phyloP scores from a whole-genome alignment of 176 grass and related monocot genomes.

The Chrysopogon serrulatus region DNA sequence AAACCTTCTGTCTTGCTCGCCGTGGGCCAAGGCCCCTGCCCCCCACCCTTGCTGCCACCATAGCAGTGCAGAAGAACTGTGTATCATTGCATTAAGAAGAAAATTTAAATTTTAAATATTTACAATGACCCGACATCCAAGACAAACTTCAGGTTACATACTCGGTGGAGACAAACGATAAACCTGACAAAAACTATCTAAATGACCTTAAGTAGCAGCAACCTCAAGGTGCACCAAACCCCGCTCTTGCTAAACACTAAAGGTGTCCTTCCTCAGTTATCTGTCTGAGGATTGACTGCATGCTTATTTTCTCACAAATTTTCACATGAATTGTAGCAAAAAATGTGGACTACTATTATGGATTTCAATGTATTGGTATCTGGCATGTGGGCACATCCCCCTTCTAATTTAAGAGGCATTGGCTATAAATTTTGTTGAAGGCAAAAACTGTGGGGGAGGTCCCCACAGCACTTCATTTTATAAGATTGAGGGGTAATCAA shows the following conservation, averaged over 20 bases:
- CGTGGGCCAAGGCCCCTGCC: no score
- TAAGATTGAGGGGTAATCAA: no score
- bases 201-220: not conserved
- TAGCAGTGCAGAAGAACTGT: not conserved
- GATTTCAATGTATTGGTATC: not conserved
- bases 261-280: not conserved
- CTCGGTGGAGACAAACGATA: not conserved
- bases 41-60: no score
- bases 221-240: not conserved
- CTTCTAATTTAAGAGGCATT: not conserved
- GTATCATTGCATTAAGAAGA: no score
- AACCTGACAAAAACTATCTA: not conserved
- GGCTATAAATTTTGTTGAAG: not conserved
- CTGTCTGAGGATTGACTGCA: not conserved
- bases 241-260: not conserved
- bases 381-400: not conserved
- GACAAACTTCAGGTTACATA: not conserved
- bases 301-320: not conserved
- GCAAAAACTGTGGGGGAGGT: no score
- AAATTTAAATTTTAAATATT: not conserved
- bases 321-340: not conserved
- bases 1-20: no score
- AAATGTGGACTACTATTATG: conserved; percentile 2
- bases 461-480: no score
- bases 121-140: not conserved